Percentiles rank a stretch among this genome's conserved stretches.
These are phyloP conservation scores for Ajuga chamaepitys DNA, from an alignment of 257 asterid species.

Conservation along the genomic window DNA sequence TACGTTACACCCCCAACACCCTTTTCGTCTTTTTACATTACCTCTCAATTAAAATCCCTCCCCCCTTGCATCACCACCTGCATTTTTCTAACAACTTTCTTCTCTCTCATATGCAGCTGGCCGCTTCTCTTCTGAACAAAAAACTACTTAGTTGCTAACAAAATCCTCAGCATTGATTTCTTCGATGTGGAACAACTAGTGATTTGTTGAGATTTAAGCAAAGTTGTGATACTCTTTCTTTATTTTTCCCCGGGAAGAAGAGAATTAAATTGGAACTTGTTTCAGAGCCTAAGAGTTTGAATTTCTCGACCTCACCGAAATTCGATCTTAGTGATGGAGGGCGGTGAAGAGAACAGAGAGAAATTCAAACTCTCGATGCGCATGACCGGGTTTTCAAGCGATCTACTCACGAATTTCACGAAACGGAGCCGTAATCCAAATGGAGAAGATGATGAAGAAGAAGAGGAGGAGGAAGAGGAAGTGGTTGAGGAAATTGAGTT, in stretches of 20 bases:
- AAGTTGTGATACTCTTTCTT: not conserved
- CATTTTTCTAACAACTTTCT: not conserved
- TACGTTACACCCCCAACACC: constrained; percentile 25
- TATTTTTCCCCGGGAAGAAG: constrained; percentile 3
- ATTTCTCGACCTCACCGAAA: not conserved
- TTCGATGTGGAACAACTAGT: not conserved
- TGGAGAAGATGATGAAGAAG: not conserved
- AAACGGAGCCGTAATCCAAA: not conserved
- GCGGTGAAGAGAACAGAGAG: constrained; percentile 20
- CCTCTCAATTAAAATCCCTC: not conserved
- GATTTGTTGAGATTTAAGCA: not conserved
- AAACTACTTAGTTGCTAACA: not conserved
- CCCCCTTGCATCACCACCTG: not conserved
- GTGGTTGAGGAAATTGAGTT: constrained; percentile 47
- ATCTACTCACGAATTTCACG: constrained; percentile 26
- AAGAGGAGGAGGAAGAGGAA: not conserved
- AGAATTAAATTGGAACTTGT: constrained; percentile 15
- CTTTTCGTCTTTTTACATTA: constrained; percentile 30
- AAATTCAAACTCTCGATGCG: constrained; percentile 12
- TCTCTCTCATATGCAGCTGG: constrained; percentile 1
- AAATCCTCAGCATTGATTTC: constrained; percentile 3
- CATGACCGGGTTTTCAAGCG: constrained; percentile 25
- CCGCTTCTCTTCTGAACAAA: not conserved
- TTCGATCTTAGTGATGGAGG: constrained; percentile 24
- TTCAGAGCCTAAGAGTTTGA: no score